phyloP scores from a whole-genome alignment of 75 land plant genomes.

The Larix kaempferi region DNA sequence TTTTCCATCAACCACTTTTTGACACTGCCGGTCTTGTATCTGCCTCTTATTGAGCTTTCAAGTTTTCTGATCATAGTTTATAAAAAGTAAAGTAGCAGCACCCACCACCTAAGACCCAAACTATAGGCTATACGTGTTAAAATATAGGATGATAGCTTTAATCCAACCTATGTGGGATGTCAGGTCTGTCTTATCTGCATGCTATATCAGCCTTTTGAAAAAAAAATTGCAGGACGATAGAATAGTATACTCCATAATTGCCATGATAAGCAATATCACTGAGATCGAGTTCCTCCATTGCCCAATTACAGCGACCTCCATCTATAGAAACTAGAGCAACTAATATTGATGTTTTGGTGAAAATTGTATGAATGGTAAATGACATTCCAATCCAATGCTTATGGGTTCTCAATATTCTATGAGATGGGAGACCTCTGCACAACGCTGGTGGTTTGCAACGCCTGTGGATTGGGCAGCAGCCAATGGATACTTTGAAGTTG shows the following conservation, averaged over 20 bases:
- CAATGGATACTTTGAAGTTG: slow-evolving; percentile 74
- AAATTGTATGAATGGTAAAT: not conserved
- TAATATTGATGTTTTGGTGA: not conserved
- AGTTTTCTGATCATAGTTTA: too few relatives aligned
- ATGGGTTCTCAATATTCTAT: slow-evolving; percentile 45
- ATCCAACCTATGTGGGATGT: not conserved
- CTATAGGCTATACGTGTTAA: too few relatives aligned
- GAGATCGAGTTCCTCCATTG: not conserved
- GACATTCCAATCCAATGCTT: slow-evolving; percentile 20
- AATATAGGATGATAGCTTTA: too few relatives aligned
- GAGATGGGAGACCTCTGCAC: slow-evolving; percentile 71
- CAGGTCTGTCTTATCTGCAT: not conserved
- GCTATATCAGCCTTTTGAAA: not conserved
- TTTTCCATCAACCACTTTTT: not conserved
- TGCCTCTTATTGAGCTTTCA: not conserved
- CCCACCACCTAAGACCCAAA: too few relatives aligned
- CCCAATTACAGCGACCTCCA: not conserved
- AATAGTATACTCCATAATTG: not conserved
- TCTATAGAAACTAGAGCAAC: not conserved
- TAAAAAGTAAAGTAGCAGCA: too few relatives aligned
- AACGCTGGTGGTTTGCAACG: slow-evolving; percentile 88
- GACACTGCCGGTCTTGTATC: not conserved
- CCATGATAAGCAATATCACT: not conserved
- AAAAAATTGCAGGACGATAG: not conserved
- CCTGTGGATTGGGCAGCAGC: slow-evolving; percentile 83